Conservation (phyloP, 345 rosid genomes). For the Populus pruinosa region DNA sequence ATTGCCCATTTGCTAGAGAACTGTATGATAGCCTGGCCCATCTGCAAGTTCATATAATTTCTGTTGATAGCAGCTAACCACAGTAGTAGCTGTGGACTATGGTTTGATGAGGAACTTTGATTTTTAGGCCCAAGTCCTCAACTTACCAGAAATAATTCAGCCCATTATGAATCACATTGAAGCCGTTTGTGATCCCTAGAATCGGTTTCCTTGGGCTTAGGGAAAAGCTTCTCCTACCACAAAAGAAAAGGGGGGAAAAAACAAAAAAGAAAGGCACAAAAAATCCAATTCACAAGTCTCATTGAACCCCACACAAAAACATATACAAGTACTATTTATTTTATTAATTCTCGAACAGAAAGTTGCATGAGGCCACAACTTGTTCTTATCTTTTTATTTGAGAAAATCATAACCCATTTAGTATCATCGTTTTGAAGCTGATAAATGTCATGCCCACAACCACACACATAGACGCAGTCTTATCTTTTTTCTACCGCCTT, state of each 20-base stretch:
- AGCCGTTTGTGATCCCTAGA: no score
- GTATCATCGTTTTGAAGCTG: slow-evolving; percentile 7
- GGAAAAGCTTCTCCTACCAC: background rate
- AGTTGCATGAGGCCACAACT: slow-evolving; percentile 1
- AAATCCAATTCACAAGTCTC: background rate
- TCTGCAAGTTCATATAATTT: background rate
- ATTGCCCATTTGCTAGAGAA: background rate
- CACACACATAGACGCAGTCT: background rate
- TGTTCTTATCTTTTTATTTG: slow-evolving; percentile 22
- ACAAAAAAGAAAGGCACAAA: background rate
- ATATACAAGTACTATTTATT: background rate
- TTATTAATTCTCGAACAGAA: background rate
- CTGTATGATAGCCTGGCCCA: background rate
- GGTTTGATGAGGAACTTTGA: background rate
- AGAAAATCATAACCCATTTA: slow-evolving; percentile 28
- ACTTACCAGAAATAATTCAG: background rate
- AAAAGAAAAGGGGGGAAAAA: no score
- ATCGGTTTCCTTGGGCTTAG: no score
- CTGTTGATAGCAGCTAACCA: background rate
- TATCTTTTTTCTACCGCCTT: slow-evolving; percentile 17
- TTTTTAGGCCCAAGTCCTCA: background rate
- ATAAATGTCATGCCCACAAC: slow-evolving; percentile 36
- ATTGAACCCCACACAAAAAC: background rate
- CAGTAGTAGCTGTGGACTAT: background rate
- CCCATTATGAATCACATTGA: no score